These are phyloP conservation scores for Niebla homalea DNA, from an alignment of 495 filamentous ascomycete species.

Conservation along the genomic window DNA sequence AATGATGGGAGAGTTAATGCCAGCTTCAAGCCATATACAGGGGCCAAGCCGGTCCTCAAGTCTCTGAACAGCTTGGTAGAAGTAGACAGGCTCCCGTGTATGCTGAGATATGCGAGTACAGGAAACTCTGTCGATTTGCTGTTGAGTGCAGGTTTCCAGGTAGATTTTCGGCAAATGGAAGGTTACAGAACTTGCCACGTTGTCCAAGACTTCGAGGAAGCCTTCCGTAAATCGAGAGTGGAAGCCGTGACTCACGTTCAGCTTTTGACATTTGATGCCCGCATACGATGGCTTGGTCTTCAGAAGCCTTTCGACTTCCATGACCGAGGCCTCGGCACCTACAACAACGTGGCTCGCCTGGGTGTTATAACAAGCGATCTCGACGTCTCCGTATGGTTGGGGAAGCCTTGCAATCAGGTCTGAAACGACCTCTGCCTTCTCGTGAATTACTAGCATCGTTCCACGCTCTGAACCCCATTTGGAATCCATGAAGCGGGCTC, in stretches of 20 bases:
- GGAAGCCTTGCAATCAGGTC: no score
- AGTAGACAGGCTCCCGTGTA: slow-evolving; percentile 37
- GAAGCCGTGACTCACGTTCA: slow-evolving; percentile 30
- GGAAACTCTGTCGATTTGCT: neutral
- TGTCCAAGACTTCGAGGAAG: slow-evolving; percentile 18
- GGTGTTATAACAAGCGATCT: slow-evolving; percentile 31
- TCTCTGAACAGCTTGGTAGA: slow-evolving; percentile 33
- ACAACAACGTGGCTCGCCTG: slow-evolving; percentile 21
- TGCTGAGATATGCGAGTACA: slow-evolving; percentile 25
- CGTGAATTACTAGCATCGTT: slow-evolving; percentile 35
- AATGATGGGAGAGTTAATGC: slow-evolving; percentile 35
- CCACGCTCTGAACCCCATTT: slow-evolving; percentile 30
- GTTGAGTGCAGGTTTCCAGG: slow-evolving; percentile 21
- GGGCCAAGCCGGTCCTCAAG: slow-evolving; percentile 22
- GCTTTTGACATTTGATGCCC: slow-evolving; percentile 12
- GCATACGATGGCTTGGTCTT: neutral
- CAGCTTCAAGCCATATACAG: slow-evolving; percentile 38
- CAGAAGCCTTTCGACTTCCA: slow-evolving; percentile 7
- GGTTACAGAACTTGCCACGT: slow-evolving; percentile 13
- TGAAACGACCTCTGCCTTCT: slow-evolving; percentile 16
- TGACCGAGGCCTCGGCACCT: slow-evolving; percentile 16
- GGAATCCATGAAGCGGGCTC: slow-evolving; percentile 27
- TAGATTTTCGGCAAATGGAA: slow-evolving; percentile 20
- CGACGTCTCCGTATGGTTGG: no score
- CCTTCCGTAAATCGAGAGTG: slow-evolving; percentile 30